These are phyloP conservation scores for Vicia faba DNA, from an alignment of 306 rosid species.

Conservation along the genomic window DNA sequence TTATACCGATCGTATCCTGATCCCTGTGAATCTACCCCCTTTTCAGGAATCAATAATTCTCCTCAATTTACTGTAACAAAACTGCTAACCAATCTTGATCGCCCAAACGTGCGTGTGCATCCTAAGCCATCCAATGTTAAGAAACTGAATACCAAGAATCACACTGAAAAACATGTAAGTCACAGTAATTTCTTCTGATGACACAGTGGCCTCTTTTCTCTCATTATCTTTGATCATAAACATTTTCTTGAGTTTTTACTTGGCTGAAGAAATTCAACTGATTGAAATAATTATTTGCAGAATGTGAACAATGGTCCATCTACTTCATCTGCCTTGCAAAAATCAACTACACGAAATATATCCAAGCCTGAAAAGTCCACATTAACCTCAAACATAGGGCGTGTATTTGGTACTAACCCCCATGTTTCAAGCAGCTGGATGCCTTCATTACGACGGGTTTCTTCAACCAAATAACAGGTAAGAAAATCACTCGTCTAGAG, in stretches of 20 bases:
- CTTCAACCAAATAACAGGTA: constrained; percentile 57
- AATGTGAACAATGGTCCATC: constrained; percentile 47
- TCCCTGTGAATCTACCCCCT: constrained; percentile 28
- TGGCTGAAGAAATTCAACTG: constrained; percentile 31
- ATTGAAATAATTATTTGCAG: constrained; percentile 48
- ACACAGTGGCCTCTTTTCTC: not conserved
- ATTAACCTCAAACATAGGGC: constrained; percentile 44
- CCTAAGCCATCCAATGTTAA: constrained; percentile 47
- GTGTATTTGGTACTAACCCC: constrained; percentile 46
- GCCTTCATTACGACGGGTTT: constrained; percentile 60
- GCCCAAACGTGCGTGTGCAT: constrained; percentile 41
- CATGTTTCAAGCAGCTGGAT: constrained; percentile 59
- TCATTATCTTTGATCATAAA: constrained; percentile 20
- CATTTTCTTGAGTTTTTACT: constrained; percentile 16
- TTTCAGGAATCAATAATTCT: constrained; percentile 51
- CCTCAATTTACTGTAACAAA: constrained; percentile 41
- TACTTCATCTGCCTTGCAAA: constrained; percentile 41
- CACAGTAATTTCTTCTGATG: constrained; percentile 13
- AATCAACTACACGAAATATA: constrained; percentile 38
- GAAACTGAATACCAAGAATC: constrained; percentile 42
- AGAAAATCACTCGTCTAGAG: constrained; percentile 21
- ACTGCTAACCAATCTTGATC: constrained; percentile 39
- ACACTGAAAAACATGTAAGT: constrained; percentile 52
- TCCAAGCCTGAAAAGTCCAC: constrained; percentile 41
- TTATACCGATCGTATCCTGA: constrained; percentile 18